Conservation (phyloP, 164 flowering plant genomes). For the Stephania japonica region DNA sequence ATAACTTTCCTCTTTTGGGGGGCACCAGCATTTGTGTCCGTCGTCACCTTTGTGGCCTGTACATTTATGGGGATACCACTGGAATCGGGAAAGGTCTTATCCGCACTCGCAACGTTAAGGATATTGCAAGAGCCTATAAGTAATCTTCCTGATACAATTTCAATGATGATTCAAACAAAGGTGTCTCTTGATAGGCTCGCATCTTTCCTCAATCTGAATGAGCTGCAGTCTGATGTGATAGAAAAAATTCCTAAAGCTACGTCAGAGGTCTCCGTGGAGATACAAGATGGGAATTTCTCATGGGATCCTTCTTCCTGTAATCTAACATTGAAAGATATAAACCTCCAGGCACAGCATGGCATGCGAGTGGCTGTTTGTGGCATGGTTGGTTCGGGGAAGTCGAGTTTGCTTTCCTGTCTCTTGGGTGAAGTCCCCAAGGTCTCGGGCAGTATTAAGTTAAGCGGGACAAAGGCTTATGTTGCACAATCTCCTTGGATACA, state of each 20-base stretch:
- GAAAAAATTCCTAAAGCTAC: conserved; percentile 27
- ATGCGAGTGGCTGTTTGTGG: conserved; percentile 82
- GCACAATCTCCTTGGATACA: conserved; percentile 93
- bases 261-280: conserved; percentile 36
- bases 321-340: conserved; percentile 44
- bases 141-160: conserved; percentile 40
- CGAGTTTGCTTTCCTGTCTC: conserved; percentile 61
- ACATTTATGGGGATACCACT: conserved; percentile 42
- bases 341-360: conserved; percentile 40
- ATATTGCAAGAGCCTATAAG: conserved; percentile 45
- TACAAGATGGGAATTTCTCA: conserved; percentile 38
- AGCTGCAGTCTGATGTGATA: conserved; percentile 26
- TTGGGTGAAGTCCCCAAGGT: conserved; percentile 63
- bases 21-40: conserved; percentile 45
- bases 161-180: conserved; percentile 39
- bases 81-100: conserved; percentile 37
- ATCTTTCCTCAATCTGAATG: conserved; percentile 37
- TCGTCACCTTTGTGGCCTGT: conserved; percentile 41
- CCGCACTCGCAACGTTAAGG: conserved; percentile 50
- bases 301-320: conserved; percentile 36
- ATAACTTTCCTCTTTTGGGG: conserved; percentile 33
- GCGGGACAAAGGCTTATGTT: conserved; percentile 77
- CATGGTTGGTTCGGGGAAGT: conserved; percentile 73
- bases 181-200: conserved; percentile 53
- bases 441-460: conserved; percentile 46